Percentiles rank a stretch among this genome's conserved stretches.
These are phyloP conservation scores for Sporothrix dimorphospora DNA, from an alignment of 2,329 filamentous ascomycete species.

Conservation along the genomic window DNA sequence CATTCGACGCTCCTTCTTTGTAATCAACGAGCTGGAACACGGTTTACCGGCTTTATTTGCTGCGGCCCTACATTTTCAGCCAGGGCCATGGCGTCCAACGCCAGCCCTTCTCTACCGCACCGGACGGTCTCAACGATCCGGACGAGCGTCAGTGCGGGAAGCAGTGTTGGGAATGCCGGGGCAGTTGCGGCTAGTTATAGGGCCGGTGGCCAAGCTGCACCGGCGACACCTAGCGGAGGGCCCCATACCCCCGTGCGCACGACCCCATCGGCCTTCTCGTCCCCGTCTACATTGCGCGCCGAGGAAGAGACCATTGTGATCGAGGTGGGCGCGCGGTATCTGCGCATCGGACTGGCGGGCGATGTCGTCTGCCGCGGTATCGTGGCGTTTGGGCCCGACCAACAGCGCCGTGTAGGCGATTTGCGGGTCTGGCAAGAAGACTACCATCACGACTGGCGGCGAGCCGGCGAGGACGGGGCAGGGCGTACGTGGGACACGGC, in stretches of 20 bases:
- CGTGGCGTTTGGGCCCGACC: conserved; percentile 72
- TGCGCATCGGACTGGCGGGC: conserved; percentile 85
- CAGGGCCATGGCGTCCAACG: conserved; percentile 49
- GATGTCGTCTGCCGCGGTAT: conserved; percentile 75
- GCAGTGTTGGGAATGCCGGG: conserved; percentile 9
- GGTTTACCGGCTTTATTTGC: no score
- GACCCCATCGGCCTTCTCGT: conserved; percentile 60
- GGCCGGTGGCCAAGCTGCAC: conserved; percentile 33
- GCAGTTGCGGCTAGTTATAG: conserved; percentile 20
- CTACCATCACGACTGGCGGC: conserved; percentile 53
- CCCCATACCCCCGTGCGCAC: conserved; percentile 65
- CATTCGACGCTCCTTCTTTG: neutral
- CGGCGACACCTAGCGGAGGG: conserved; percentile 41
- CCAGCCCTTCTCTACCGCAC: conserved; percentile 55
- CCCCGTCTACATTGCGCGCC: conserved; percentile 63
- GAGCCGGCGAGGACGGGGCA: conserved; percentile 34
- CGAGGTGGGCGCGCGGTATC: conserved; percentile 77
- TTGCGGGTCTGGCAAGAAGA: conserved; percentile 70
- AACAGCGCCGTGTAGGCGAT: conserved; percentile 78
- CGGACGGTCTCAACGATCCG: conserved; percentile 63
- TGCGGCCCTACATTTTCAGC: neutral
- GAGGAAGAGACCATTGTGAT: conserved; percentile 87
- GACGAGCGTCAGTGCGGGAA: conserved; percentile 39
- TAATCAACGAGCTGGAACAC: neutral
- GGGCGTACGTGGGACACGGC: conserved; percentile 63